These are phyloP conservation scores for Populus ilicifolia DNA, from an alignment of 345 rosid genomes.

Conservation along the genomic window DNA sequence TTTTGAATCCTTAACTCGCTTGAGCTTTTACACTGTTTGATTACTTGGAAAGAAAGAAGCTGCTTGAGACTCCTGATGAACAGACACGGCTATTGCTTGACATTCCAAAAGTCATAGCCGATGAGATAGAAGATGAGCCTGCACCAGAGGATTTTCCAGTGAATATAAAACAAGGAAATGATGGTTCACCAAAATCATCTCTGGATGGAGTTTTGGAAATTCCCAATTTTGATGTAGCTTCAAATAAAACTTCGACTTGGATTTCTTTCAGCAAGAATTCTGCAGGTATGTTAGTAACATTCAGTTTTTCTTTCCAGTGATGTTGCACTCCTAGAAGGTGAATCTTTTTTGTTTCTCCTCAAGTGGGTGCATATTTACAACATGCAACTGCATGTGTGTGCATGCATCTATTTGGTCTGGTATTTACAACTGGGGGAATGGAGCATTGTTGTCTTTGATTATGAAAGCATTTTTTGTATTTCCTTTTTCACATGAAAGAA, in stretches of 20 bases:
- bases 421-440: too few species aligned
- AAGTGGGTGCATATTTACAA: too few species aligned
- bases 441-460: too few species aligned
- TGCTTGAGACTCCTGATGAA: constrained; percentile 64
- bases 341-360: background rate
- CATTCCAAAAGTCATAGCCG: constrained; percentile 64
- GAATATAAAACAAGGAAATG: constrained; percentile 17
- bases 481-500: too few species aligned
- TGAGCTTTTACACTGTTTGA: constrained; percentile 51
- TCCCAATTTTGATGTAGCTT: constrained; percentile 23
- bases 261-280: constrained; percentile 20
- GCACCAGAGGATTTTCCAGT: constrained; percentile 26
- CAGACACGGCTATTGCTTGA: constrained; percentile 53
- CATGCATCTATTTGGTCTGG: too few species aligned
- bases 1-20: constrained; percentile 50
- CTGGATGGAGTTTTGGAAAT: constrained; percentile 26
- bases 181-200: constrained; percentile 27
- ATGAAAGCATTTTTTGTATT: too few species aligned
- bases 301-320: background rate
- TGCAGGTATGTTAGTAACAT: constrained; percentile 28
- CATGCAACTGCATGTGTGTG: too few species aligned
- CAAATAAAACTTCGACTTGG: constrained; percentile 24
- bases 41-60: constrained; percentile 66
- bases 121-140: constrained; percentile 45
- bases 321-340: background rate